These are phyloP conservation scores for Sphaerostilbella broomeana DNA, from an alignment of 2,329 filamentous ascomycete genomes.

Conservation along the genomic window DNA sequence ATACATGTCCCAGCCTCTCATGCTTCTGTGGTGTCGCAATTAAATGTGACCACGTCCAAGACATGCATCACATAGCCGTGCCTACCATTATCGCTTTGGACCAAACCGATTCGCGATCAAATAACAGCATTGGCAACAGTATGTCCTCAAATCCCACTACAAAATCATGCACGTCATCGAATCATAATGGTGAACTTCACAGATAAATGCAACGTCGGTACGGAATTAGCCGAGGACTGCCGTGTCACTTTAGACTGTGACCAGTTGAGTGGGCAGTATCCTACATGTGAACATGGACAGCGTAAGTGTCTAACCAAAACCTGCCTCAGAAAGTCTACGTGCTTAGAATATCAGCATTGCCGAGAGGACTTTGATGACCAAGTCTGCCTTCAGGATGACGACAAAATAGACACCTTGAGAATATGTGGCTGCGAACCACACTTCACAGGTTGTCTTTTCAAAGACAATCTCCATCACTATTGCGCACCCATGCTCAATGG, in stretches of 20 bases:
- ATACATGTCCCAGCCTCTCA: too few species aligned
- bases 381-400: not conserved
- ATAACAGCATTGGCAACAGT: not conserved
- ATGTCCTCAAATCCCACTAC: not conserved
- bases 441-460: slow-evolving; percentile 4
- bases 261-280: not conserved
- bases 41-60: too few species aligned
- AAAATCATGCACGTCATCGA: not conserved
- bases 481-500: slow-evolving; percentile 3
- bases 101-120: not conserved
- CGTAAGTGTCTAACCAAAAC: slow-evolving; percentile 10
- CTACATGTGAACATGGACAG: slow-evolving; percentile 11
- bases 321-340: slow-evolving; percentile 8
- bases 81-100: not conserved
- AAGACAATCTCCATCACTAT: slow-evolving; percentile 4
- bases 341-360: slow-evolving; percentile 8
- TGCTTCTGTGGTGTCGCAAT: too few species aligned
- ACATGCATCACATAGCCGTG: too few species aligned
- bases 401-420: not conserved
- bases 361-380: slow-evolving; percentile 9
- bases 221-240: slow-evolving; percentile 12
- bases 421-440: slow-evolving; percentile 7
- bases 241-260: slow-evolving; percentile 13
- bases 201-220: slow-evolving; percentile 2
- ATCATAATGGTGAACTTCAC: slow-evolving; percentile 7